Evolutionary conservation across 352 stramenopile genomes (phyloP), one percentile per base, ranked within the genome.

Genomic region (Globisporangium echinulatum): DNA sequence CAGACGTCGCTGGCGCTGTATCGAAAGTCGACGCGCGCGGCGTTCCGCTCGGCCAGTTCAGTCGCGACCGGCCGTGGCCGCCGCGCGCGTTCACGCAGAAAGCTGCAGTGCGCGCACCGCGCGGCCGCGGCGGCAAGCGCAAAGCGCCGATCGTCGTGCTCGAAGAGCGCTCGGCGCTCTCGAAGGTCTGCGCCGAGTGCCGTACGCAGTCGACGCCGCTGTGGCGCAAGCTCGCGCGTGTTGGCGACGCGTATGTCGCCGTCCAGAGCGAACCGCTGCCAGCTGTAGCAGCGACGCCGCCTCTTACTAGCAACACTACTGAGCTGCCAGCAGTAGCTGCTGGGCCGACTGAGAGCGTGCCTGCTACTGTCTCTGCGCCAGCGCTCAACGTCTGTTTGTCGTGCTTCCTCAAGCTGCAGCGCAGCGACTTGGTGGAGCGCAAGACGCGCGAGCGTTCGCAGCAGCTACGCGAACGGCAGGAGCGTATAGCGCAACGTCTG

Each of bases 11-110:
- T 13, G 61, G 66, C 13, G 52, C 49, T 6, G 66, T 65, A 11
- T 53, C 52, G 11, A 67, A 69, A 44, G 64, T 51, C 8, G 50
- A 54, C 33, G 49, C 56, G 11, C 54, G 66, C 40, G 62, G 67
- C 25, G 60, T 75, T n/a, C 50, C 60, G 0, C 53, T 71, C 0
- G 63, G 60, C 19, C 59, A 80, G 46, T 72, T 68, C 39, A 72
- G 84, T 44, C 82, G 81, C 17, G 82, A 92, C 5, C 81, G 81
- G 4, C 58, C 71, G 33, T 95, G 85, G 85, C 85, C 85, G 19
- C 85, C 85, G 0, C 75, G 72, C 36, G 85, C 91, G 62, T 91
- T 92, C 61, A 70, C 77, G 44, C 60, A 82, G n/a, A 90, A 90
- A 58, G 67, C 71, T 3, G 64, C 70, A 17, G 43, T 56, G 5